Conservation (phyloP, 257 asterid genomes). For the Linderniella brevidens region DNA sequence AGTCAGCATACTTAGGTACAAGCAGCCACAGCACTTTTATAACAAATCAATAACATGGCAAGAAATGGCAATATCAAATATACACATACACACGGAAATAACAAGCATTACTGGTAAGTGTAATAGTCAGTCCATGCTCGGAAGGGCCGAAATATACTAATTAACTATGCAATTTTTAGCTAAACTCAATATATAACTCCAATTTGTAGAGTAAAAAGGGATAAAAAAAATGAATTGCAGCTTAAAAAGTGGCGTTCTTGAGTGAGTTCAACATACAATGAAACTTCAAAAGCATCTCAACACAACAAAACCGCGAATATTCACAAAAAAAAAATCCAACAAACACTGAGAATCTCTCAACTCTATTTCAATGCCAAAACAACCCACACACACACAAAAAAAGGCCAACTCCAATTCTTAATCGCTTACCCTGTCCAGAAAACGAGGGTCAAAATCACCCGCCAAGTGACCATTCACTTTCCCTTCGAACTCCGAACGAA, state of each 20-base stretch:
- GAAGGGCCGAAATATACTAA: too few species aligned
- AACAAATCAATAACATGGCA: neutral
- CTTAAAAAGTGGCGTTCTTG: too few species aligned
- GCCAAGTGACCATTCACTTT: constrained; percentile 60
- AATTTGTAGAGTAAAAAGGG: too few species aligned
- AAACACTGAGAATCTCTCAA: neutral
- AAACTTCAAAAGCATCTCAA: too few species aligned
- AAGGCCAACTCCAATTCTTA: neutral
- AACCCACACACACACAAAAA: neutral
- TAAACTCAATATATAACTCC: too few species aligned
- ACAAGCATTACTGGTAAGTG: too few species aligned
- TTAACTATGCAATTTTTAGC: too few species aligned
- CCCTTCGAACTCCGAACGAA: constrained; percentile 58
- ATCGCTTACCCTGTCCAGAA: constrained; percentile 56
- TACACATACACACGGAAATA: too few species aligned
- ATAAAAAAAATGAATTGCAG: too few species aligned
- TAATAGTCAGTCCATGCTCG: too few species aligned
- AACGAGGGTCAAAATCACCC: constrained; percentile 74
- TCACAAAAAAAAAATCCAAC: neutral
- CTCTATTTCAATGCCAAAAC: neutral
- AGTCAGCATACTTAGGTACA: constrained; percentile 3
- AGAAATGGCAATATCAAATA: neutral
- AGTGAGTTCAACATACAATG: too few species aligned
- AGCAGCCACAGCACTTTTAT: neutral
- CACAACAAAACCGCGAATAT: neutral